A percentile compares a stretch with the other conserved stretches of the same genome.
These are phyloP conservation scores for Acacia confusa DNA, from an alignment of 306 rosid species.

Conservation along the genomic window DNA sequence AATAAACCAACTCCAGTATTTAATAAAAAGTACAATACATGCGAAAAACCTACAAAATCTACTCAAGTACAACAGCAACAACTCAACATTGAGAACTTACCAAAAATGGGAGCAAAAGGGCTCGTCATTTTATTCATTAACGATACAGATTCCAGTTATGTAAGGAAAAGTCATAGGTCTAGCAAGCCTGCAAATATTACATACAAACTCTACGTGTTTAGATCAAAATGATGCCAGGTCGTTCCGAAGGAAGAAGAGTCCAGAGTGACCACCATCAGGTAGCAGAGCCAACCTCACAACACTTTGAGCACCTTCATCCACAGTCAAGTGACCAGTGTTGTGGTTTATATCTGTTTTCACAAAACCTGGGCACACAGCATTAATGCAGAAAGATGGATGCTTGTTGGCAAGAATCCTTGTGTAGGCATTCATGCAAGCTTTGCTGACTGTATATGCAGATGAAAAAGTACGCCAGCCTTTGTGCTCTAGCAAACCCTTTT, in stretches of 20 bases:
- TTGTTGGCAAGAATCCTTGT: neutral
- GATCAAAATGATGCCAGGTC: slow-evolving; percentile 34
- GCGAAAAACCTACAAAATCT: neutral
- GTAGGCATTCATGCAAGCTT: slow-evolving; percentile 14
- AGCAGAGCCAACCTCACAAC: slow-evolving; percentile 51
- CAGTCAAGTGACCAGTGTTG: slow-evolving; percentile 43
- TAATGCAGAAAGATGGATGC: slow-evolving; percentile 13
- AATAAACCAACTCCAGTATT: no score
- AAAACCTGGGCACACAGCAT: slow-evolving; percentile 49
- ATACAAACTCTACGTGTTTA: neutral
- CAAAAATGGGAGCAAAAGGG: neutral
- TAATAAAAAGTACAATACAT: no score
- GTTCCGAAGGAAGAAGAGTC: slow-evolving; percentile 31
- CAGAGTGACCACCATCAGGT: slow-evolving; percentile 25
- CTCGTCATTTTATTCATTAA: neutral
- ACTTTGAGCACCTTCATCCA: slow-evolving; percentile 58
- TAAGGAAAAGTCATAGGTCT: neutral
- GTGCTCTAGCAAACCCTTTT: neutral
- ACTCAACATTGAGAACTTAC: neutral
- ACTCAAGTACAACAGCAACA: neutral
- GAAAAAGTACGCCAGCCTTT: neutral
- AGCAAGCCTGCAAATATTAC: neutral
- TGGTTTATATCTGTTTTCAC: slow-evolving; percentile 43
- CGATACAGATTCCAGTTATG: neutral
- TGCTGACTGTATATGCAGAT: neutral